Base-by-base conservation (phyloP, 257 asterid genomes). In the Buddleja alternifolia region DNA sequence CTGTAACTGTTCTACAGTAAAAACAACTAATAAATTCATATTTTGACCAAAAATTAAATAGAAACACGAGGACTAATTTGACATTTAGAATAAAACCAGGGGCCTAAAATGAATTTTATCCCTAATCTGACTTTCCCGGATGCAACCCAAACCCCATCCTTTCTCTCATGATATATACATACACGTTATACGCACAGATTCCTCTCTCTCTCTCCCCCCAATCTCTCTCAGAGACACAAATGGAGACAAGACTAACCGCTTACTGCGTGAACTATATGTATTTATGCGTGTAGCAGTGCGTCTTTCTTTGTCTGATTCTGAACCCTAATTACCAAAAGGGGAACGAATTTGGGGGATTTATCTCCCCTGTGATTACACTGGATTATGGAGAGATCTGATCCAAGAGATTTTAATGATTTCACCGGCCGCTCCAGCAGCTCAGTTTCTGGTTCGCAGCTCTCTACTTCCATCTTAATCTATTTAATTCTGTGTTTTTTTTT, bases 311-410 rank as follows among this genome's bases (percentile, higher is more conserved):
- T 50, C 75, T 62, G 71, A 59, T 65, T 69, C 74, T 60, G 71
- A 80, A 55, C 80, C 85, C 84, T 79, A 67, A 70, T 63, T 72
- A 29, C 25, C 62, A 47, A 41, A 32, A 32, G 37, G 56, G 40
- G 65, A 67, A 68, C 21, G 64, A 75, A 55, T 15, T 32, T 40
- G 58, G 41, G 66, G 24, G 62, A 42, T 73, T 71, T 37, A 40
- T 71, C 51, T n/a, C 8, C 39, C 3, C 40, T 32, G 54, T 73
- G 75, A 67, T 66, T 60, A 9, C n/a, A 42, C 24, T 48, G 62
- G 54, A 50, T 60, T 54, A 90, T 90, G 97, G 84, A 83, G 80
- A 82, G 90, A 88, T 86, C 86, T 75, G 81, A 72, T 65, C 72
- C 77, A 29, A 84, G 57, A 64, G 84, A 75, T 62, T 78, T 67